phyloP scores from a whole-genome alignment of 495 filamentous ascomycete species.

The Neurospora sp. region DNA sequence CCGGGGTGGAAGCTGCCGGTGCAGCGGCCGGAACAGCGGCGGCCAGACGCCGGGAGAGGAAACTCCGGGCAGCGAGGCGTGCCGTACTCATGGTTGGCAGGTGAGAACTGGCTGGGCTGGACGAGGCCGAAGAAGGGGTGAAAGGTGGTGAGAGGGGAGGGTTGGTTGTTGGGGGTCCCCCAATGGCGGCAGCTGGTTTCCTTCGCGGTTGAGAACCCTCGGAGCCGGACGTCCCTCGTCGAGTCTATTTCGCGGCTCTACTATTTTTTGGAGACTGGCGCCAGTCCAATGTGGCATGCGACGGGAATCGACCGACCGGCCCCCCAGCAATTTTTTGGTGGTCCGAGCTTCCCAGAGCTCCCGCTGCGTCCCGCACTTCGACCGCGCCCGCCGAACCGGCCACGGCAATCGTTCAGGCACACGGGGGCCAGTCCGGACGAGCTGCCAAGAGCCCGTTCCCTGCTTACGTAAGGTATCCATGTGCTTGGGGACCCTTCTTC shows the following conservation, averaged over 20 bases:
- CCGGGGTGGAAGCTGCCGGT: constrained; percentile 1
- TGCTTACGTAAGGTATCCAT: background rate
- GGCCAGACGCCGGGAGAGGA: constrained; percentile 22
- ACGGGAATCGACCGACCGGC: background rate
- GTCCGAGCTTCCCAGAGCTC: constrained; percentile 4
- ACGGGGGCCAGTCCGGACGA: background rate
- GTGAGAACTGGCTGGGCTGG: constrained; percentile 4
- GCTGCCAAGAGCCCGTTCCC: background rate
- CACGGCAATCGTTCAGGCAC: background rate
- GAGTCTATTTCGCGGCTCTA: background rate
- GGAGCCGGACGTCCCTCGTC: background rate
- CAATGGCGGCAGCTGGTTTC: background rate
- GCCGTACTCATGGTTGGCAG: constrained; percentile 23
- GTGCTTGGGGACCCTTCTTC: background rate
- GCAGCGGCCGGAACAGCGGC: constrained; percentile 4
- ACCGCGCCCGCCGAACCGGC: background rate
- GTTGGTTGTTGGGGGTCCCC: background rate
- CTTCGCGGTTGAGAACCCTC: background rate
- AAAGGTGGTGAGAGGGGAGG: background rate
- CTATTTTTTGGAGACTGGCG: constrained; percentile 1
- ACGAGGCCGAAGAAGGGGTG: background rate
- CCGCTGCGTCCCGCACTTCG: background rate
- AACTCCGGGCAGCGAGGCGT: constrained; percentile 23
- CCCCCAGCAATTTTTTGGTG: constrained; percentile 4
- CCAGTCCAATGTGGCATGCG: background rate